Evolutionary conservation across 2,329 filamentous ascomycete genomes (phyloP), one percentile per base, ranked within the genome.

Genomic region (Neonectria faginata): DNA sequence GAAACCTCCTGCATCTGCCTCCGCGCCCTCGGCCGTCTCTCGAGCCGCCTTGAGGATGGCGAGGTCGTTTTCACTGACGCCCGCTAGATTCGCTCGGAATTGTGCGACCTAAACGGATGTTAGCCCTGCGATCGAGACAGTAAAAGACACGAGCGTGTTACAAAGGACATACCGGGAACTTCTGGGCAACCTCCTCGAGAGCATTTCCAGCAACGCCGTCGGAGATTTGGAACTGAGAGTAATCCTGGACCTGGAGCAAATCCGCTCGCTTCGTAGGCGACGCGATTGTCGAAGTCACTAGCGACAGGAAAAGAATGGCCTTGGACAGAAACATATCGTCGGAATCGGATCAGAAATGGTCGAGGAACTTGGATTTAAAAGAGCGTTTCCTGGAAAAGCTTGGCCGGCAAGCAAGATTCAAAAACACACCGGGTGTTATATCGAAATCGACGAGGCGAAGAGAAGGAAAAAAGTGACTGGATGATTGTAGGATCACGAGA

Each of bases 131-230:
- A 48, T 27, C 44, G 25, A 18, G n/a, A 48, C 25, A 39, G 18
- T 20, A n/a, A 33, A 20, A 18, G 29, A 47, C 31, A 27, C 2
- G 6, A 18, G 16, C 12, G 18, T n/a, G 3, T 5, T 11, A 39
- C 22, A n/a, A 50, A 75, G 1, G 20, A 69, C 78, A 51, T 75
- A 85, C 85, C 0, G 85, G 84, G 71, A 88, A 88, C 67, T 84
- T 83, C 57, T 83, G 81, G 50, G 84, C 78, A 58, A 85, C 85
- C 75, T 88, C 85, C 1, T 77, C 81, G 20, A 87, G 79, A 12
- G 85, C 85, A 50, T 87, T 82, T 57, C 86, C 85, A 22, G 81
- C 84, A 10, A 80, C 76, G 3, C 86, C 85, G 48, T 80, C 81
- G 0, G 84, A 84, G 54, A 88, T 78, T 67, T 83, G 81, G 75